phyloP scores from a whole-genome alignment of 1,284 basidiomycete species.

The Cryptococcus sp. region DNA sequence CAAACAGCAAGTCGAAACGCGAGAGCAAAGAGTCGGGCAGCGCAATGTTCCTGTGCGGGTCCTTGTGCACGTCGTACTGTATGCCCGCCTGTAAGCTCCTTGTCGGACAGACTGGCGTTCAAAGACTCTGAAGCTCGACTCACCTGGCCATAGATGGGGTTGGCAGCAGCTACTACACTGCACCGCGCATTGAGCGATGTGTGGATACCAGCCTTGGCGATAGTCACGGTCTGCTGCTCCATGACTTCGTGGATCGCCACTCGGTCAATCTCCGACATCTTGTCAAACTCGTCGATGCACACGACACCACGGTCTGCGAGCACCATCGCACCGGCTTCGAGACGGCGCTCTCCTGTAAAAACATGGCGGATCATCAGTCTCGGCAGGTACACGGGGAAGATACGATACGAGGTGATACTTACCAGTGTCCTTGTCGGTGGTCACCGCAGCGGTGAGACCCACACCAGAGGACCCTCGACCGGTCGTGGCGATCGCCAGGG shows the following conservation, averaged over 20 bases:
- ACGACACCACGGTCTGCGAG: conserved; percentile 98
- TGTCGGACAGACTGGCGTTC: not conserved
- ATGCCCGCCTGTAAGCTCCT: not conserved
- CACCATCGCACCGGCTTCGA: conserved; percentile 99
- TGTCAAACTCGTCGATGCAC: conserved; percentile 99
- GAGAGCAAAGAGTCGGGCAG: conserved; percentile 96
- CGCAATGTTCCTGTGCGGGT: conserved; percentile 98
- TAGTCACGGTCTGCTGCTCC: conserved; percentile 99
- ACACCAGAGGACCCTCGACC: conserved; percentile 96
- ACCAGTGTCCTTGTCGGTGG: conserved; percentile 91
- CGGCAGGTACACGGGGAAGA: no score
- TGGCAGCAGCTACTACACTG: conserved; percentile 96
- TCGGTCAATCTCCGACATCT: conserved; percentile 98
- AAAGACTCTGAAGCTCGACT: conserved; percentile 26
- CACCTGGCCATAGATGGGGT: conserved; percentile 97
- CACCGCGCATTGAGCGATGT: conserved; percentile 97
- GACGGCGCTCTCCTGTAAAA: conserved; percentile 70
- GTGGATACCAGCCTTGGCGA: conserved; percentile 98
- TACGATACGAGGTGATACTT: conserved; percentile 7
- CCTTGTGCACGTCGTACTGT: conserved; percentile 98
- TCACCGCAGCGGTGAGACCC: conserved; percentile 98
- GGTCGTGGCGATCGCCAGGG: conserved; percentile 95
- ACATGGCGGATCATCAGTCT: not conserved
- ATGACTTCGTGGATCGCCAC: conserved; percentile 99
- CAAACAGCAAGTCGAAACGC: conserved; percentile 97